Percentiles rank a stretch among this genome's conserved stretches.
Evolutionary conservation across 2,329 filamentous ascomycete genomes (phyloP).

Genomic region (Scedosporium boydii): DNA sequence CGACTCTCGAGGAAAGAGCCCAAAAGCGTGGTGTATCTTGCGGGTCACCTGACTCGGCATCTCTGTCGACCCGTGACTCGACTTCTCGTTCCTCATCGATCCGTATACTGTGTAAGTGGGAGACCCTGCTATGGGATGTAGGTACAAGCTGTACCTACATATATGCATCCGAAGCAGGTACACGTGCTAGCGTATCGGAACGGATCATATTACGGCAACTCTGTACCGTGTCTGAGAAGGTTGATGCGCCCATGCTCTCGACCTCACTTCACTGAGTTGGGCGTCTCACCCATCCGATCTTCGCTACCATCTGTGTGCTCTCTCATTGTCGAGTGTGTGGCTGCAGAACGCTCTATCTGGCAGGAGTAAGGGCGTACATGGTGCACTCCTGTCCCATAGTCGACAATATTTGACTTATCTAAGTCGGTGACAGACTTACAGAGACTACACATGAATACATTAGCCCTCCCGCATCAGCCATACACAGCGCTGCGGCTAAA

Average conservation of each 20-base stretch:
- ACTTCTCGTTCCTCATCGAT: not conserved
- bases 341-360: not conserved
- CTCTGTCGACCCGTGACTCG: not conserved
- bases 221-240: not conserved
- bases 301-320: not conserved
- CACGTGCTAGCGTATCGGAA: not conserved
- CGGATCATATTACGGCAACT: not conserved
- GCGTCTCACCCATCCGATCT: not conserved
- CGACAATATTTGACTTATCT: not conserved
- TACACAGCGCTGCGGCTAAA: constrained; percentile 6
- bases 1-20: not conserved
- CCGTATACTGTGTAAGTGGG: not conserved
- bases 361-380: not conserved
- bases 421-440: not conserved
- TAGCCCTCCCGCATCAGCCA: not conserved
- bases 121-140: constrained; percentile 1
- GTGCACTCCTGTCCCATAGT: not conserved
- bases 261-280: not conserved
- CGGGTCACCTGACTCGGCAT: not conserved
- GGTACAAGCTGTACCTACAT: constrained; percentile 5
- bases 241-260: not conserved
- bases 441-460: not conserved
- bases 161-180: not conserved
- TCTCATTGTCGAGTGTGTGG: not conserved
- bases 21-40: not conserved